Evolutionary conservation across 1,139 yeast species (phyloP), one percentile per base, ranked within the genome.

Genomic region (Saccharomycopsis crataegensis): DNA sequence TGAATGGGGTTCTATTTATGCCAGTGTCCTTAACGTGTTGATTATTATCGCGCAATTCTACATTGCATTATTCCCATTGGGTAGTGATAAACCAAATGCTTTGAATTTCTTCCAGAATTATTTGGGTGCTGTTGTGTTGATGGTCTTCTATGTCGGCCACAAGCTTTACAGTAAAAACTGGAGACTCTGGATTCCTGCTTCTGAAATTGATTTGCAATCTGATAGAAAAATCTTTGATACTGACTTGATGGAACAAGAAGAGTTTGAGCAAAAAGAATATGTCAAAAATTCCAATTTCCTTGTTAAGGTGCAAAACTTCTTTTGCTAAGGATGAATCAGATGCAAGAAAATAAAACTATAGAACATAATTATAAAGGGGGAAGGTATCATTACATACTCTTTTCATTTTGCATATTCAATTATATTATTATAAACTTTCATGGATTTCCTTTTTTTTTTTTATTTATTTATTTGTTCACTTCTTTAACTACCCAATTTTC

Each of bases 41-140:
- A 85, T 89, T 55, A 73, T 90, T 59, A 70, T 82, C 58, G 90
- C 93, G 34, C 96, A 88, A 72, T 83, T 86, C 70, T 84, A 91
- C 90, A 76, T 83, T 51, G 90, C 93, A 3, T 68, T 86, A 53
- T 82, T 73, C 70, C 95, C 95, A 56, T 66, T 84, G 55, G 86
- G 83, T 22, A 60, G 58, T 31, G 79, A 71, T 12, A 57, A 62
- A 43, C 75, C 83, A 52, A 70, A 69, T 65, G 85, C 86, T 64
- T 60, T 65, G 28, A 61, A 62, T 55, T 82, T 82, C 66, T 82
- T 82, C 70, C 68, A 72, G 65, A 66, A 73, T 51, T 81, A 80
- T 65, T 66, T 82, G 61, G 81, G 84, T 55, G 73, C 74, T 34
- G 78, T 79, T 14, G 76, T 81, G 46, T 76, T 78, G 59, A 46